Base-by-base conservation (phyloP, 345 rosid genomes). In the Citrus maxima region DNA sequence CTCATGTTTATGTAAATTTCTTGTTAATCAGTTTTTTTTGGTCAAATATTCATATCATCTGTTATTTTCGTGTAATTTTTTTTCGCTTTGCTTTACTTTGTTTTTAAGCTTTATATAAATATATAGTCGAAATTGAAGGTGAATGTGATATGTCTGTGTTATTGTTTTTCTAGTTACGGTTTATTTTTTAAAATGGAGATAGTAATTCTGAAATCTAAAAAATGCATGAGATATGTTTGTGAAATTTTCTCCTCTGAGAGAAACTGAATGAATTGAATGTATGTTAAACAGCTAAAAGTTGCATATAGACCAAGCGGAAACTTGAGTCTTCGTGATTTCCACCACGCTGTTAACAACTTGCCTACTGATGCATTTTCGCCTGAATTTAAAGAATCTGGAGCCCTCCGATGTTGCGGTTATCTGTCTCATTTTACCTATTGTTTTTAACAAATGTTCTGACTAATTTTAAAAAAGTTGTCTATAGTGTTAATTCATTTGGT, bases 271-370 rank as follows among this genome's bases (percentile, higher is more conserved):
- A 66, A 40, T 21, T 49, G 73, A 22, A 21, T 68, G 22, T 9
- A 60, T 24, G 70, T 62, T 10, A 55, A 72, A 76, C 90, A 93
- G 97, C 80, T 95, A 10, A 89, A 87, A 77, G 38, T 92, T 73
- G 94, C 92, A 14, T 90, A 92, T 77, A 75, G 83, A 79, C 97
- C 97, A 59, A 69, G 84, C 74, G 88, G 89, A 84, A 84, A 86
- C 81, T 95, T 90, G 79, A 78, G 86, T 78, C 89, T 95, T 37
- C 87, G 90, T 34, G 97, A 89, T 77, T 95, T 95, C 65, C 98
- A 95, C 83, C 93, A 84, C 0, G 94, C 98, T 74, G 94, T 93
- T 72, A 87, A 89, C 71, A 86, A 78, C 82, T 80, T 93, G 82
- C 95, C 98, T 25, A 38, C 30, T 10, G 92, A 90, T 79, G 86